phyloP scores from a whole-genome alignment of 2,329 filamentous ascomycete species.

The Alternaria rosae region DNA sequence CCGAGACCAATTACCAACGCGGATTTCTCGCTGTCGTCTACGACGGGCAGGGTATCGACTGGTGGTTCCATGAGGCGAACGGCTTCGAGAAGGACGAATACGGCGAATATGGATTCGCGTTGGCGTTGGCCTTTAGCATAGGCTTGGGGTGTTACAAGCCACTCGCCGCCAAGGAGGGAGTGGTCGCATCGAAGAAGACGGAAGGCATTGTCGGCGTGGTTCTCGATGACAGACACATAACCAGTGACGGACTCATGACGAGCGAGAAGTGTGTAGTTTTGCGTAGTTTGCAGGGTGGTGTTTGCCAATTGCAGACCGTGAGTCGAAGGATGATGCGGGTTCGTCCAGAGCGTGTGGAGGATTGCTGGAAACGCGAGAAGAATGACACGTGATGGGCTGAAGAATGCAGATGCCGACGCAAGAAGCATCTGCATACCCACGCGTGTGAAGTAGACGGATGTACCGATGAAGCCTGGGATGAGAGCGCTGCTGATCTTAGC shows the following conservation, averaged over 20 bases:
- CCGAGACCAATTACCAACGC: slow-evolving; percentile 91
- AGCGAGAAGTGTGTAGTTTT: slow-evolving; percentile 79
- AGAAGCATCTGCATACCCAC: slow-evolving; percentile 75
- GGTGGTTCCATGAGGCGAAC: slow-evolving; percentile 75
- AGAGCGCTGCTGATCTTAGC: slow-evolving; percentile 53
- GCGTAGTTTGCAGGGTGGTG: slow-evolving; percentile 63
- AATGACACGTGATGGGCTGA: slow-evolving; percentile 74
- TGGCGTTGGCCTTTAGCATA: slow-evolving; percentile 58
- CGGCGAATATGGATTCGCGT: slow-evolving; percentile 88
- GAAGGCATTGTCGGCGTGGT: slow-evolving; percentile 68
- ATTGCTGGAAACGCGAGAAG: slow-evolving; percentile 74
- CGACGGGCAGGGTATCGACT: slow-evolving; percentile 10
- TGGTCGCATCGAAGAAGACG: slow-evolving; percentile 91
- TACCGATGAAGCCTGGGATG: slow-evolving; percentile 64
- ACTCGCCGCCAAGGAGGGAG: slow-evolving; percentile 91
- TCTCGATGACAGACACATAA: slow-evolving; percentile 90
- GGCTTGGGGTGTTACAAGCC: slow-evolving; percentile 66
- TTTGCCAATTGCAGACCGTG: slow-evolving; percentile 70
- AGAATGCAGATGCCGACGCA: slow-evolving; percentile 68
- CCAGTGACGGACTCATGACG: slow-evolving; percentile 87
- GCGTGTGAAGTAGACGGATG: slow-evolving; percentile 70
- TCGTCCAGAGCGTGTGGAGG: slow-evolving; percentile 73
- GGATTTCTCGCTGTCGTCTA: slow-evolving; percentile 71
- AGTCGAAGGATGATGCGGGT: slow-evolving; percentile 74
- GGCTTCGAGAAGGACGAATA: slow-evolving; percentile 96